A percentile compares a stretch with the other conserved stretches of the same genome.
These are phyloP conservation scores for Hymenochaete sp. DNA, from an alignment of 1,284 basidiomycete species.

Conservation along the genomic window DNA sequence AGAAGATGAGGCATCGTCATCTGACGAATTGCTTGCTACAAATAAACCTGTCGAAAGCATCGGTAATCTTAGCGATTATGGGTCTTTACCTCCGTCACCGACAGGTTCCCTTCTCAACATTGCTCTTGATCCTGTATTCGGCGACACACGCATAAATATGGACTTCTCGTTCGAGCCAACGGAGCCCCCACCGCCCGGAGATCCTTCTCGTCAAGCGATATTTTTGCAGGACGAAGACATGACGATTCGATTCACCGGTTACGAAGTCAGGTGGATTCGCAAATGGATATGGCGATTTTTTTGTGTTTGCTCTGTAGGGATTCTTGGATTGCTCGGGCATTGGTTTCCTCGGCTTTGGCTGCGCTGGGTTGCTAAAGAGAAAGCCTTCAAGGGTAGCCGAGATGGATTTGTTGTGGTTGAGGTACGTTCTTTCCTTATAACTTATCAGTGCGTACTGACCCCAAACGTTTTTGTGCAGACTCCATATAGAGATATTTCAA, in stretches of 20 bases:
- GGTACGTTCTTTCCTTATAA: slow-evolving; percentile 39
- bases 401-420: slow-evolving; percentile 83
- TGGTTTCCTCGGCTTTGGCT: slow-evolving; percentile 94
- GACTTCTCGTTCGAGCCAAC: slow-evolving; percentile 50
- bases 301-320: slow-evolving; percentile 68
- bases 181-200: slow-evolving; percentile 62
- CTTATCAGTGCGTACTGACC: slow-evolving; percentile 7
- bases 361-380: slow-evolving; percentile 77
- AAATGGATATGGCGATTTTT: slow-evolving; percentile 65
- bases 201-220: slow-evolving; percentile 79
- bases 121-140: slow-evolving; percentile 67
- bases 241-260: slow-evolving; percentile 86
- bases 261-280: slow-evolving; percentile 61
- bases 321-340: slow-evolving; percentile 76
- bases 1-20: slow-evolving; percentile 33
- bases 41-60: slow-evolving; percentile 24
- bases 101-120: slow-evolving; percentile 56
- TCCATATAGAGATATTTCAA: slow-evolving; percentile 70
- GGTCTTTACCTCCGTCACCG: slow-evolving; percentile 59
- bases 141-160: slow-evolving; percentile 72
- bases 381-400: slow-evolving; percentile 68
- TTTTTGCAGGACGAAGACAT: slow-evolving; percentile 89
- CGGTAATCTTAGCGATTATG: slow-evolving; percentile 35
- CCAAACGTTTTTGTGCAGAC: slow-evolving; percentile 41
- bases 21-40: slow-evolving; percentile 23